Percentiles rank a stretch among this genome's conserved stretches.
phyloP scores from a whole-genome alignment of 441 rosid genomes.

The Hura crepitans region DNA sequence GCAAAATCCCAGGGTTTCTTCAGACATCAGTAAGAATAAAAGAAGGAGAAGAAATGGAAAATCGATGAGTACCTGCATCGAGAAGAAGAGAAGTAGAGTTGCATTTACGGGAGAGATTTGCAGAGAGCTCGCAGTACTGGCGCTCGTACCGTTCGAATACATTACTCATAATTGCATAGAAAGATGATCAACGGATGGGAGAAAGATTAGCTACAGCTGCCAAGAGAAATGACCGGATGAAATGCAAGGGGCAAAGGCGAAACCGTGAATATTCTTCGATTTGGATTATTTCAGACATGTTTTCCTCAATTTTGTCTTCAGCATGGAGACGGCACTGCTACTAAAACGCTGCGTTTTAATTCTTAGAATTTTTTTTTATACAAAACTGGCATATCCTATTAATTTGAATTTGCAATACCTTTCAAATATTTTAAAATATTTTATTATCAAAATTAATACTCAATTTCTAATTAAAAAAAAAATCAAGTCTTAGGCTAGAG shows the following conservation, averaged over 20 bases:
- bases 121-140: slow-evolving; percentile 90
- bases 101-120: slow-evolving; percentile 73
- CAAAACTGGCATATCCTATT: too few species aligned
- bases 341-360: background rate
- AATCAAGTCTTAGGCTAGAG: too few species aligned
- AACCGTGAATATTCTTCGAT: background rate
- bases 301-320: slow-evolving; percentile 1
- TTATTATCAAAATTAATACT: too few species aligned
- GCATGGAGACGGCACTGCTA: background rate
- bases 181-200: background rate
- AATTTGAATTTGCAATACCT: too few species aligned
- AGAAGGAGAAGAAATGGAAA: background rate
- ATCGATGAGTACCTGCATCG: slow-evolving; percentile 33
- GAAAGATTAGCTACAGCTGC: background rate
- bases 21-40: background rate
- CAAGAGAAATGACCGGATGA: background rate
- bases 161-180: slow-evolving; percentile 57
- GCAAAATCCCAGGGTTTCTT: slow-evolving; percentile 15
- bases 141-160: slow-evolving; percentile 85
- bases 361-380: background rate
- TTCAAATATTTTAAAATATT: too few species aligned
- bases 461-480: too few species aligned
- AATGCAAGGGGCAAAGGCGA: too few species aligned
- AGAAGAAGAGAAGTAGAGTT: slow-evolving; percentile 46
- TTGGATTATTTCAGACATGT: background rate